phyloP scores from a whole-genome alignment of 208 protist genomes.

The Leishmania lainsoni region DNA sequence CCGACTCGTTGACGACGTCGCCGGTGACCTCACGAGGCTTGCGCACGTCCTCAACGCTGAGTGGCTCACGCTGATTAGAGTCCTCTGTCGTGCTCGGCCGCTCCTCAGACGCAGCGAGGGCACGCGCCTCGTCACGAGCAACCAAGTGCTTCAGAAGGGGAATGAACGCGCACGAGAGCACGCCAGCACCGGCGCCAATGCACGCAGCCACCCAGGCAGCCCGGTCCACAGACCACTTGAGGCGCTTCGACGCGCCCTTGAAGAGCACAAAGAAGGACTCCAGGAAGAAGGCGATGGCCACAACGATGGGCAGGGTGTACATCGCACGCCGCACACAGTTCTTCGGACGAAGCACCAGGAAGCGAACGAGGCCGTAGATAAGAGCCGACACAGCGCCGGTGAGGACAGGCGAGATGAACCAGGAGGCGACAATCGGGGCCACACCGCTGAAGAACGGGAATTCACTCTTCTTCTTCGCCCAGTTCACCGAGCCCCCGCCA shows the following conservation, averaged over 20 bases:
- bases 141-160: slow-evolving; percentile 40
- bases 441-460: slow-evolving; percentile 66
- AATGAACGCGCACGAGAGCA: slow-evolving; percentile 44
- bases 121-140: slow-evolving; percentile 11
- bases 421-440: slow-evolving; percentile 58
- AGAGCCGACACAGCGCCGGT: slow-evolving; percentile 39
- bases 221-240: slow-evolving; percentile 37
- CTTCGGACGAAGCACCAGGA: slow-evolving; percentile 38
- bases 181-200: slow-evolving; percentile 36
- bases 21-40: slow-evolving; percentile 8
- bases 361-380: slow-evolving; percentile 42
- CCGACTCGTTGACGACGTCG: slow-evolving; percentile 11
- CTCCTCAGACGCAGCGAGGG: slow-evolving; percentile 2
- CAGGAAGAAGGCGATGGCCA: slow-evolving; percentile 56
- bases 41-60: neutral
- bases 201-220: slow-evolving; percentile 48
- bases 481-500: slow-evolving; percentile 43
- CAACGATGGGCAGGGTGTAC: slow-evolving; percentile 48
- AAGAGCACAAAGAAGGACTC: slow-evolving; percentile 68
- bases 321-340: slow-evolving; percentile 35
- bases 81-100: slow-evolving; percentile 2
- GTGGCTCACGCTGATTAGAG: neutral
- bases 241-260: slow-evolving; percentile 45
- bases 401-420: slow-evolving; percentile 63
- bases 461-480: slow-evolving; percentile 36